Evolutionary conservation across 192 early-diverging fungal genomes (phyloP), one percentile per base, ranked within the genome.

Genomic region (Dispira simplex): DNA sequence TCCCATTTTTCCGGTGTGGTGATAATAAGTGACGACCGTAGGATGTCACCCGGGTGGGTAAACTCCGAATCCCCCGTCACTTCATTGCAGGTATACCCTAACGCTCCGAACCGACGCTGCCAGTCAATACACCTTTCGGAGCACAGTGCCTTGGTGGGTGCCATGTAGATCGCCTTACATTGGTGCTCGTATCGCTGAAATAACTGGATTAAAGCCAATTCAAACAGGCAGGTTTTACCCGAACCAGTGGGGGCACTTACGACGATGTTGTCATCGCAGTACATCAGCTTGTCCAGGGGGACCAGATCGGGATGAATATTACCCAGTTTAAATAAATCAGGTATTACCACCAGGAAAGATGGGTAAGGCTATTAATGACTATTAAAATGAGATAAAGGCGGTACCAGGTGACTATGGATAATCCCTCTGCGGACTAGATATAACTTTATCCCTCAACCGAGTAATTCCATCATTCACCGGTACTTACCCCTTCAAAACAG

Each of bases 1-100:
- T 88, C 88, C 86, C 86, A 90, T 66, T 85, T 88, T 68, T 90
- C 88, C 16, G 88, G 88, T 3, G 88, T 90, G 10, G 88, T 86
- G 13, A 90, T 74, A 45, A 69, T 74, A 10, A 76, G 68, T 27
- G 65, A 45, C 23, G 68, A 60, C 21, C 67, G 67, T 59, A 76
- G 74, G 8, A 84, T 71, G 10, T 82, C 75, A 18, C 68, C 51
- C 8, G 81, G 63, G 3, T 68, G 51, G 20, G 65, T 26, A n/a
- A 44, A 52, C 55, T 83, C 73, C 0, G 80, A 81, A 64, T 90
- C 85, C 10, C 87, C 85, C 16, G 84, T 90, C 43, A 86, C 68
- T 65, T 84, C 80, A 62, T 44, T 68, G 71, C 77, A 78, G n/a
- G 47, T 39, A 18, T 82, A 58, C 0, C 77, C 77, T 14, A 84